phyloP scores from a whole-genome alignment of 805 yeast genomes.

The Torulaspora maleeae region DNA sequence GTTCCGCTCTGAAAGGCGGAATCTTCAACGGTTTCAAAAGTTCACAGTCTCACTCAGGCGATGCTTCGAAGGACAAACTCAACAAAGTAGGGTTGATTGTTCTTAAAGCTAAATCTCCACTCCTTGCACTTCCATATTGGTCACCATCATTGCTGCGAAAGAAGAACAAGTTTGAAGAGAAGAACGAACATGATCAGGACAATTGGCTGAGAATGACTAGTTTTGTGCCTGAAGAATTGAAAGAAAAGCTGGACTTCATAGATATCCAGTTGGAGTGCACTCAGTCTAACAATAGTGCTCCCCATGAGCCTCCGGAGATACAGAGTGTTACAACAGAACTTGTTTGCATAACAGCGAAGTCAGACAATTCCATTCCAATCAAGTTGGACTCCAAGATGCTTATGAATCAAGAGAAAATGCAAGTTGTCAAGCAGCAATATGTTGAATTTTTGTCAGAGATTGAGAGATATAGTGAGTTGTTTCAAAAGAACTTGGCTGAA shows the following conservation, averaged over 20 bases:
- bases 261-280: conserved; percentile 33
- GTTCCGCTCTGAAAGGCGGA: conserved; percentile 19
- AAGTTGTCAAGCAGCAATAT: conserved; percentile 26
- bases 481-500: conserved; percentile 20
- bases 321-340: conserved; percentile 31
- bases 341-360: conserved; percentile 35
- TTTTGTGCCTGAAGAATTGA: conserved; percentile 31
- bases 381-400: conserved; percentile 37
- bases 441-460: conserved; percentile 13
- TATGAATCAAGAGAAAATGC: conserved; percentile 22
- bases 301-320: conserved; percentile 33
- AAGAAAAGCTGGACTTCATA: conserved; percentile 25
- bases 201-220: conserved; percentile 33
- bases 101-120: conserved; percentile 32
- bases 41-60: conserved; percentile 5
- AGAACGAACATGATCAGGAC: conserved; percentile 35
- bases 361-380: conserved; percentile 40
- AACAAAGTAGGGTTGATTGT: conserved; percentile 33
- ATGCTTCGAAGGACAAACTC: conserved; percentile 2
- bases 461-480: conserved; percentile 15
- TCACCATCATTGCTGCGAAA: conserved; percentile 38
- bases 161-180: conserved; percentile 34
- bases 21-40: conserved; percentile 26
- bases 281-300: conserved; percentile 32
- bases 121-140: conserved; percentile 37